Evolutionary conservation across 805 yeast species (phyloP).

Genomic region (Kodamaea neixiangensis): DNA sequence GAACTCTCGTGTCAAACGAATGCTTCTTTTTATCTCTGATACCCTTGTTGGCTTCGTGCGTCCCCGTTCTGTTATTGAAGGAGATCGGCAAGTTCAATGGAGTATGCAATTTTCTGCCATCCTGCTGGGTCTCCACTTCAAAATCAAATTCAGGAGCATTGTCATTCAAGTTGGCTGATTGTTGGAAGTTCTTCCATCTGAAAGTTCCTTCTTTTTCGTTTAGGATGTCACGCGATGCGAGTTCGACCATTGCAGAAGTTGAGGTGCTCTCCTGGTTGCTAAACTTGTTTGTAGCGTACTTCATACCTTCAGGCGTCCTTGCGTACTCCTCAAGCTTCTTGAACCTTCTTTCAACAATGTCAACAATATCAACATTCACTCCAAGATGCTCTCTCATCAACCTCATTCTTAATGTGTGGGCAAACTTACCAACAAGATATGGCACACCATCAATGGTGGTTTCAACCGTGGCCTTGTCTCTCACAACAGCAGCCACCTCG

Average conservation of each 20-base stretch:
- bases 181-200: constrained; percentile 44
- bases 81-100: constrained; percentile 51
- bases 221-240: constrained; percentile 70
- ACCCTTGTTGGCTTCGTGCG: constrained; percentile 72
- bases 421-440: constrained; percentile 80
- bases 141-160: constrained; percentile 26
- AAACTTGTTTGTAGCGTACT: constrained; percentile 49
- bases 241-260: constrained; percentile 71
- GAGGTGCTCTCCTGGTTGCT: constrained; percentile 29
- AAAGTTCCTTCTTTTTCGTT: constrained; percentile 48
- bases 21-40: constrained; percentile 78
- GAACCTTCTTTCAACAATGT: constrained; percentile 75
- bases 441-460: constrained; percentile 82
- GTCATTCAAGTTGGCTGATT: constrained; percentile 11
- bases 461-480: constrained; percentile 73
- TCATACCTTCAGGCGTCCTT: constrained; percentile 38
- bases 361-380: constrained; percentile 84
- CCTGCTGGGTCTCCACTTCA: constrained; percentile 17
- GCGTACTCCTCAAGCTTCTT: constrained; percentile 49
- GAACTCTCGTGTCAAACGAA: constrained; percentile 80
- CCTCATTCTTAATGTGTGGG: constrained; percentile 84
- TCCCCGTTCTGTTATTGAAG: constrained; percentile 85
- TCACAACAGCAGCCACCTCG: constrained; percentile 84
- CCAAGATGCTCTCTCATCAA: constrained; percentile 97
- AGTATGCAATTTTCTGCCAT: constrained; percentile 22